Conservation (phyloP, 2,329 filamentous ascomycete genomes). For the Microsporum ferrugineum region DNA sequence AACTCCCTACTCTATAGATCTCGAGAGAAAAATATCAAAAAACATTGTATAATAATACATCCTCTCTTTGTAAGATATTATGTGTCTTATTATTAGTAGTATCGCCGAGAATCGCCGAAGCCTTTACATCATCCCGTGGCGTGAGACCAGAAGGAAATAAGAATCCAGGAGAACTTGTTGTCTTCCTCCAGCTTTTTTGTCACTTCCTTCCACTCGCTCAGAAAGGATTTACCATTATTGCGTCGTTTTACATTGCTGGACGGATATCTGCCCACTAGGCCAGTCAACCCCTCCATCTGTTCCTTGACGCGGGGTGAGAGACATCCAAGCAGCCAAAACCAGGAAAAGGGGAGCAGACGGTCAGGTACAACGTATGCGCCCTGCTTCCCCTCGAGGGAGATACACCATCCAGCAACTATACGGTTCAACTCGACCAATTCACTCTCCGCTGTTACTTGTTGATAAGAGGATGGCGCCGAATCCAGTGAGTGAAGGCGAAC, state of each 20-base stretch:
- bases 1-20: constrained; percentile 16
- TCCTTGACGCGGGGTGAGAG: background rate
- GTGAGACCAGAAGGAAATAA: background rate
- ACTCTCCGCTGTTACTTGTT: background rate
- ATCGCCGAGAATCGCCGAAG: background rate
- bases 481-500: background rate
- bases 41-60: constrained; percentile 3
- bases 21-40: constrained; percentile 3
- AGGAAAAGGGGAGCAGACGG: background rate
- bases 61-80: background rate
- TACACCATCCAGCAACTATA: background rate
- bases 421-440: background rate
- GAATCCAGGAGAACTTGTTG: background rate
- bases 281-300: too few relatives aligned
- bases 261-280: too few relatives aligned
- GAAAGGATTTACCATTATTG: too few relatives aligned
- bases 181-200: background rate
- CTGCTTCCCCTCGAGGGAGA: background rate
- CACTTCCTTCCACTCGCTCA: background rate
- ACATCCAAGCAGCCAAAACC: background rate
- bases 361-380: background rate
- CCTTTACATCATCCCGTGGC: background rate
- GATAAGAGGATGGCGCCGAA: constrained; percentile 6
- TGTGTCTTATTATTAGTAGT: background rate
- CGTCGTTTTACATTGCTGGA: too few relatives aligned